Evolutionary conservation across 345 rosid genomes (phyloP).

Genomic region (Luvunga scandens): DNA sequence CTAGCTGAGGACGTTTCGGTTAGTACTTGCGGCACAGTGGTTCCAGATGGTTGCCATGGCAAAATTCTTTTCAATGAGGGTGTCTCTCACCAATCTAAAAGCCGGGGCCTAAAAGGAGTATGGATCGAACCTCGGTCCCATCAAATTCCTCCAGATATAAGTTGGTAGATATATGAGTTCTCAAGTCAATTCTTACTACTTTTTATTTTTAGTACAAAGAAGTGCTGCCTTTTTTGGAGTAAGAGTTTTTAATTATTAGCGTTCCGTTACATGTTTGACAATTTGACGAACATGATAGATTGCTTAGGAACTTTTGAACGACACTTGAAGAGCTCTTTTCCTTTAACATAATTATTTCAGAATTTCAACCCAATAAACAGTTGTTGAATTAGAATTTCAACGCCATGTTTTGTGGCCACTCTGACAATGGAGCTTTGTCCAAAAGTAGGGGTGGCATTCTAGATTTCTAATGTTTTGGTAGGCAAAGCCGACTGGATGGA

Average conservation of each 20-base stretch:
- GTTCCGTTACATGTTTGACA: background rate
- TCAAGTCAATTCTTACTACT: background rate
- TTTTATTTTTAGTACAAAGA: background rate
- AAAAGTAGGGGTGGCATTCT: background rate
- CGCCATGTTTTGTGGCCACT: background rate
- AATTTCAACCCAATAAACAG: background rate
- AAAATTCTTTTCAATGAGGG: background rate
- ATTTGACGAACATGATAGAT: background rate
- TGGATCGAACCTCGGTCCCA: conserved; percentile 35
- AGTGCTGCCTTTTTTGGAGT: background rate
- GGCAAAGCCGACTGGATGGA: no score
- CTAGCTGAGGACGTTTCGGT: conserved; percentile 7
- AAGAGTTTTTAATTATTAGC: background rate
- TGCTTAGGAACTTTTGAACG: background rate
- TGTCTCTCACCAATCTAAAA: background rate
- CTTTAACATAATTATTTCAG: background rate
- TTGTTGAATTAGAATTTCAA: background rate
- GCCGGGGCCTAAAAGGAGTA: conserved; percentile 14
- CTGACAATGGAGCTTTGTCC: background rate
- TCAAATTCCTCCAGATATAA: conserved; percentile 1
- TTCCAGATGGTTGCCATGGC: background rate
- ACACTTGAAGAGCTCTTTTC: background rate
- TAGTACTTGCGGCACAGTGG: conserved; percentile 14
- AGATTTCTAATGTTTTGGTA: no score
- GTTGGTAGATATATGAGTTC: conserved; percentile 10